phyloP scores from a whole-genome alignment of 176 grass and related monocot genomes.

The Ensete ventricosum region DNA sequence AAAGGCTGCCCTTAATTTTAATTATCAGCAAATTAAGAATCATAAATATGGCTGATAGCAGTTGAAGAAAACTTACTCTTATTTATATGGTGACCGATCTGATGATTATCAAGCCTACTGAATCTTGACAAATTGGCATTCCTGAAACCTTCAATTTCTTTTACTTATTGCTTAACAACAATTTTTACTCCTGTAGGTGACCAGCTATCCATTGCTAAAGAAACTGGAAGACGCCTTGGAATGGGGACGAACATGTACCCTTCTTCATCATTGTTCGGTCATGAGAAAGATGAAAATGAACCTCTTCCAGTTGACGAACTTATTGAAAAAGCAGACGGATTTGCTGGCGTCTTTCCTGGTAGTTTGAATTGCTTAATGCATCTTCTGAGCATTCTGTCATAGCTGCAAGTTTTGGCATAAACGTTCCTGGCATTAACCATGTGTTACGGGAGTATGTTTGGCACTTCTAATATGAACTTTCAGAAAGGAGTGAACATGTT shows the following conservation, averaged over 20 bases:
- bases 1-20: too few relatives aligned
- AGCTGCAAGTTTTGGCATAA: too few relatives aligned
- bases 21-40: too few relatives aligned
- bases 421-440: too few relatives aligned
- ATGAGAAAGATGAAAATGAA: conserved; percentile 23
- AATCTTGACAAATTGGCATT: too few relatives aligned
- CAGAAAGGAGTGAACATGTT: neutral
- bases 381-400: neutral
- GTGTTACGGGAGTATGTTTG: too few relatives aligned
- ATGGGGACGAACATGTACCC: conserved; percentile 90
- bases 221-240: conserved; percentile 75
- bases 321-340: conserved; percentile 70
- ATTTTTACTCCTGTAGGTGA: conserved; percentile 33
- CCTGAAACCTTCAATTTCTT: neutral
- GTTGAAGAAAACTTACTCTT: too few relatives aligned
- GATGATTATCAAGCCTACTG: too few relatives aligned
- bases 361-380: neutral
- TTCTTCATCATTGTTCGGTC: conserved; percentile 64
- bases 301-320: conserved; percentile 52
- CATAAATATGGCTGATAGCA: too few relatives aligned
- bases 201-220: conserved; percentile 87
- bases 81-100: too few relatives aligned
- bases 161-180: neutral
- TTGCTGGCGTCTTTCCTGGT: conserved; percentile 83
- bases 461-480: too few relatives aligned